These are phyloP conservation scores for Talaromyces sp. DNA, from an alignment of 2,329 filamentous ascomycete genomes.

Conservation along the genomic window DNA sequence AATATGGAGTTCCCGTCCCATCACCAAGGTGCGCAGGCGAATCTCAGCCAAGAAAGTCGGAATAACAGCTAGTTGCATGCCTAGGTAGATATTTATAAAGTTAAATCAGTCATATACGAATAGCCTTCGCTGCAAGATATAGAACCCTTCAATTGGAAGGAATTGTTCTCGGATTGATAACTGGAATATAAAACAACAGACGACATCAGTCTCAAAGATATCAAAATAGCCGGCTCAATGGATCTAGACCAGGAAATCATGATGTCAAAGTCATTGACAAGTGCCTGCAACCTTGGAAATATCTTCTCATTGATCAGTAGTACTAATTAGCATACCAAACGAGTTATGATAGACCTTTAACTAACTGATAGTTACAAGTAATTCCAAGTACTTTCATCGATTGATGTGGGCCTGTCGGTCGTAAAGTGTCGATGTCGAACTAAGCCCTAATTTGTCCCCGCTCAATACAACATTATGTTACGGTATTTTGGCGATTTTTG, in stretches of 20 bases:
- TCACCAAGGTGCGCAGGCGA: conserved; percentile 24
- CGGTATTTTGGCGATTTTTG: neutral
- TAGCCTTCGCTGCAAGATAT: too few species aligned
- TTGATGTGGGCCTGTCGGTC: too few species aligned
- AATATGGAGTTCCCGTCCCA: conserved; percentile 23
- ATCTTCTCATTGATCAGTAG: neutral
- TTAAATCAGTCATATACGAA: neutral
- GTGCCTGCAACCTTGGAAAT: neutral
- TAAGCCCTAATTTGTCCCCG: too few species aligned
- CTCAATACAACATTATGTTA: too few species aligned
- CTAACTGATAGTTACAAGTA: too few species aligned
- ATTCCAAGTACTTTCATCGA: too few species aligned
- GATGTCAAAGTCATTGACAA: neutral
- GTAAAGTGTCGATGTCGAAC: too few species aligned
- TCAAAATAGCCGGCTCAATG: neutral
- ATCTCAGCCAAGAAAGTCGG: conserved; percentile 34
- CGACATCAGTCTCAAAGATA: too few species aligned
- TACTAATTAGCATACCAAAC: neutral
- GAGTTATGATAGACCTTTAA: too few species aligned
- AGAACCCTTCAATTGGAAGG: too few species aligned
- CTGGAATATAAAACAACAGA: too few species aligned
- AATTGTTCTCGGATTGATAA: too few species aligned
- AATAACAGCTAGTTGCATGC: conserved; percentile 44
- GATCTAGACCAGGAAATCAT: neutral
- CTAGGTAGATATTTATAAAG: conserved; percentile 33